Conservation (phyloP, 1,284 basidiomycete species). For the Sanghuangporus baumii region DNA sequence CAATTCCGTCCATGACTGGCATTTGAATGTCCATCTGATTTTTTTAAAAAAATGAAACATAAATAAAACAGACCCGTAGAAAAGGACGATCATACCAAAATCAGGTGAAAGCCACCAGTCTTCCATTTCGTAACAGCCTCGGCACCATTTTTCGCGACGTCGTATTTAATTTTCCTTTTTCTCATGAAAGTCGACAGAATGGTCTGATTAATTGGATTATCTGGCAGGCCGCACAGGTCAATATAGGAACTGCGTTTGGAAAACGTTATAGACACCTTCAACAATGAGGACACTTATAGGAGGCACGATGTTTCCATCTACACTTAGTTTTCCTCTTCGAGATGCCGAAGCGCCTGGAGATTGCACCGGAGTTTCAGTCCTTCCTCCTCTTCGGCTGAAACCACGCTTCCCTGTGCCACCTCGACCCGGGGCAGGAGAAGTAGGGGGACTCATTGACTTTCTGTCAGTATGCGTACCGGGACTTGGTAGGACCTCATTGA, state of each 20-base stretch:
- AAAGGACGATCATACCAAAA: conserved; percentile 59
- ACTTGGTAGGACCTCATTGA: neutral
- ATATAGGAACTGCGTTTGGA: neutral
- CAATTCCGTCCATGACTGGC: conserved; percentile 97
- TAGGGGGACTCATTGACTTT: conserved; percentile 8
- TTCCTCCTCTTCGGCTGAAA: neutral
- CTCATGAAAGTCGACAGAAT: conserved; percentile 95
- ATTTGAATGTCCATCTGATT: conserved; percentile 99
- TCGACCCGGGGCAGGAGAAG: neutral
- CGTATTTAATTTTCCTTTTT: conserved; percentile 94
- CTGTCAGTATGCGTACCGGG: neutral
- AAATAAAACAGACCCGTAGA: conserved; percentile 7
- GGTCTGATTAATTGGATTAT: conserved; percentile 98
- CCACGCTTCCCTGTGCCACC: neutral
- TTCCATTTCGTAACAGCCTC: conserved; percentile 97
- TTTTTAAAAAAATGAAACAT: conserved; percentile 12
- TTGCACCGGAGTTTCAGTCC: conserved; percentile 19
- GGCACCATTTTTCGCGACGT: conserved; percentile 90
- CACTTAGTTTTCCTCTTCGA: conserved; percentile 25
- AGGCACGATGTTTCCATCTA: conserved; percentile 68
- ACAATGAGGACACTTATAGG: conserved; percentile 96
- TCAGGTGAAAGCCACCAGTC: conserved; percentile 91
- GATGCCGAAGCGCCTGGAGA: conserved; percentile 18
- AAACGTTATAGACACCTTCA: conserved; percentile 55
- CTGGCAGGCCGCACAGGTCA: conserved; percentile 37